Evolutionary conservation across 225 moss, liverwort and hornwort genomes (phyloP).

Genomic region (Anthoceros angustus): DNA sequence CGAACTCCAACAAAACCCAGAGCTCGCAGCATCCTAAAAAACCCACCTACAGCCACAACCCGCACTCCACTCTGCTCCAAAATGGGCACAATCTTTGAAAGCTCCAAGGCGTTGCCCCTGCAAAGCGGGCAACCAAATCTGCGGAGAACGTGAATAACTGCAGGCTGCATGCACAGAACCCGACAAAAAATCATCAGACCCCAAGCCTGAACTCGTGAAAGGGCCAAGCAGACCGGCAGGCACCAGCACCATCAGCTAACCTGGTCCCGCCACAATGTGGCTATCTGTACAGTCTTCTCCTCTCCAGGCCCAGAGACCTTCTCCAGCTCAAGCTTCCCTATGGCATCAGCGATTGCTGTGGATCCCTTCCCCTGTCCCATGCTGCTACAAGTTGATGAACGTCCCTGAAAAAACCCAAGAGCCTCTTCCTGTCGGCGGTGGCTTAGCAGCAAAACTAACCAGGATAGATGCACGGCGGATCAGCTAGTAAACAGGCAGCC

Average conservation of each 20-base stretch:
- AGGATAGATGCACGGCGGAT: no score
- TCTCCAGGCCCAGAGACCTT: conserved; percentile 57
- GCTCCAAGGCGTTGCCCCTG: conserved; percentile 55
- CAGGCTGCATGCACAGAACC: conserved; percentile 31
- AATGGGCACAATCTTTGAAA: conserved; percentile 59
- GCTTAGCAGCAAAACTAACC: no score
- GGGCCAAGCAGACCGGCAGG: not conserved
- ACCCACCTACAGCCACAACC: conserved; percentile 57
- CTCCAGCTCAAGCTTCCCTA: conserved; percentile 62
- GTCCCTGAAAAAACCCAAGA: no score
- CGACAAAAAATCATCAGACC: not conserved
- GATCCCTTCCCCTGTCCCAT: not conserved
- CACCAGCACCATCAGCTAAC: conserved; percentile 11
- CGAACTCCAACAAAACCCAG: not conserved
- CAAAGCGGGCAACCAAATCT: conserved; percentile 84
- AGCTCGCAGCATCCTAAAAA: not conserved
- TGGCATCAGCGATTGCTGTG: conserved; percentile 37
- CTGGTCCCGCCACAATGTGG: conserved; percentile 71
- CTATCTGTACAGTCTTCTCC: conserved; percentile 21
- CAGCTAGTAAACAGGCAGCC: no score
- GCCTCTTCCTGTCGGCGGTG: no score
- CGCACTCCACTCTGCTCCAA: conserved; percentile 55
- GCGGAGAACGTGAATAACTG: conserved; percentile 71
- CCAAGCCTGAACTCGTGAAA: not conserved
- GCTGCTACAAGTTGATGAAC: no score